Conservation (phyloP, 1,284 basidiomycete genomes). For the Phenoliferia sp. region DNA sequence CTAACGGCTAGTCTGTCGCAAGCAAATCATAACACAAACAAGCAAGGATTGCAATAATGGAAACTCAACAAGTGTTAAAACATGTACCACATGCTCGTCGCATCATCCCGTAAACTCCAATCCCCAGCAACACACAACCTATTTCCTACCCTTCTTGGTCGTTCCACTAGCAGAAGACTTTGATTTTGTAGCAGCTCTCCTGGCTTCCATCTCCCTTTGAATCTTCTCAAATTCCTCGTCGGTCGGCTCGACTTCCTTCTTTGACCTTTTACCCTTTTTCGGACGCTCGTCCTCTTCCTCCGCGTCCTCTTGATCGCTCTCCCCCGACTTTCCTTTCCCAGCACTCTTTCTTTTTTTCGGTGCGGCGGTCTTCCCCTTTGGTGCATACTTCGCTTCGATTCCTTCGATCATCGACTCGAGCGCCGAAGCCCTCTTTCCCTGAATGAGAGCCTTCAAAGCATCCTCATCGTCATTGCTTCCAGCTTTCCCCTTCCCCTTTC, state of each 20-base stretch:
- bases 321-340: constrained; percentile 44
- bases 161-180: no score
- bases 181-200: no score
- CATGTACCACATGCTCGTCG: no score
- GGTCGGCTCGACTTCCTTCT: constrained; percentile 48
- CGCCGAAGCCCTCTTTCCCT: constrained; percentile 64
- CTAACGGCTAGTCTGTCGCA: no score
- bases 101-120: no score
- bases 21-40: no score
- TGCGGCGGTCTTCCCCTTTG: constrained; percentile 36
- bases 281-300: constrained; percentile 51
- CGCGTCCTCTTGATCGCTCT: constrained; percentile 41
- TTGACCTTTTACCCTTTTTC: constrained; percentile 38
- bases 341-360: no score
- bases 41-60: no score
- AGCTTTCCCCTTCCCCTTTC: constrained; percentile 40
- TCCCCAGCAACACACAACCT: no score
- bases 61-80: no score
- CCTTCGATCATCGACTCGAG: constrained; percentile 63
- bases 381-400: constrained; percentile 61
- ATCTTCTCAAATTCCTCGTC: constrained; percentile 63
- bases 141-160: no score
- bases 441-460: constrained; percentile 72
- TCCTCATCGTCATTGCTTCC: constrained; percentile 54
- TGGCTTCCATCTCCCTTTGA: constrained; percentile 55